Percentiles rank a stretch among this genome's conserved stretches.
Evolutionary conservation across 2,329 filamentous ascomycete species (phyloP).

Genomic region (Claviceps purpurea): DNA sequence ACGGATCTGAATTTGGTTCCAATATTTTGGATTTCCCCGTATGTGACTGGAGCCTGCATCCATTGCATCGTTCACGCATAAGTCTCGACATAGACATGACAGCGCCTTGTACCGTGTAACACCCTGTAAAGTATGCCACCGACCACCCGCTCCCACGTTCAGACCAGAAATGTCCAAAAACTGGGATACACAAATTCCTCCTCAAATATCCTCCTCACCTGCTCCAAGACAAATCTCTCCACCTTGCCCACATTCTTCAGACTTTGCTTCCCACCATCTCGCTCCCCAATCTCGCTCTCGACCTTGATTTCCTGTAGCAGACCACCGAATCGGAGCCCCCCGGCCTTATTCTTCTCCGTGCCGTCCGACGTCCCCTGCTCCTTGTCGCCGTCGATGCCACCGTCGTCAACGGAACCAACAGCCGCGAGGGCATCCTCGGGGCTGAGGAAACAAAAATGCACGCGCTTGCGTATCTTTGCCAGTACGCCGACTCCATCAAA

Average conservation of each 20-base stretch:
- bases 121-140: not conserved
- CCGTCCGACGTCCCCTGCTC: conserved; percentile 11
- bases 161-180: conserved; percentile 95
- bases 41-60: not conserved
- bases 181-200: conserved; percentile 98
- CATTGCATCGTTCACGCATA: not conserved
- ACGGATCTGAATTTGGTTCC: not conserved
- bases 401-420: conserved; percentile 36
- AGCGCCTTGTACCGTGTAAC: not conserved
- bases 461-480: conserved; percentile 75
- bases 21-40: not conserved
- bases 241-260: conserved; percentile 98
- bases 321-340: conserved; percentile 43
- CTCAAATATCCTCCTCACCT: conserved; percentile 93
- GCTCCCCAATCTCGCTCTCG: conserved; percentile 92
- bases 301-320: conserved; percentile 86
- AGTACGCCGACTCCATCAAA: conserved; percentile 92
- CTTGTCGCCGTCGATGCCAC: conserved; percentile 8
- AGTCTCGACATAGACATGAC: not conserved
- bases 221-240: conserved; percentile 91
- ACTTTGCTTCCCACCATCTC: conserved; percentile 83
- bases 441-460: conserved; percentile 89
- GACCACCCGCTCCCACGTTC: conserved; percentile 6
- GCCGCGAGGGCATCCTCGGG: conserved; percentile 78
- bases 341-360: conserved; percentile 12